These are phyloP conservation scores for Fraxinus americana DNA, from an alignment of 257 asterid species.

Conservation along the genomic window DNA sequence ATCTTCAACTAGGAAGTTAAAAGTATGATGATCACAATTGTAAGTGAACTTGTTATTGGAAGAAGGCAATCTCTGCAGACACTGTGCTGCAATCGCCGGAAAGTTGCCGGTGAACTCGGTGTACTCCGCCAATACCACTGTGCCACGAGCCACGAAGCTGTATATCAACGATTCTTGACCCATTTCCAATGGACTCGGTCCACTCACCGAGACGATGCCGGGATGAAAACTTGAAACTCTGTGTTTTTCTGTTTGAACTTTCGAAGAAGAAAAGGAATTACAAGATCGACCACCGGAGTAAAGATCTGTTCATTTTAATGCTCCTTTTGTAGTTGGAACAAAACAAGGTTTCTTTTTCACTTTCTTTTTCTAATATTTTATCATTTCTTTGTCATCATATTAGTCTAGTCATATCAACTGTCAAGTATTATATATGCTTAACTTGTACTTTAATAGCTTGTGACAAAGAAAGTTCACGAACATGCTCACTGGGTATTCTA, in stretches of 20 bases:
- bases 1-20: constrained; percentile 72
- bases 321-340: constrained; percentile 9
- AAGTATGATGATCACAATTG: constrained; percentile 79
- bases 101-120: constrained; percentile 88
- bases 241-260: constrained; percentile 5
- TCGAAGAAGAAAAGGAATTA: neutral
- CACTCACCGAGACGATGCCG: constrained; percentile 28
- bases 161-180: constrained; percentile 84
- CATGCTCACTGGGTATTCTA: too few species aligned
- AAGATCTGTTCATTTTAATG: constrained; percentile 13
- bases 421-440: too few species aligned
- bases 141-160: constrained; percentile 90
- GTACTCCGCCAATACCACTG: constrained; percentile 76
- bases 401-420: too few species aligned
- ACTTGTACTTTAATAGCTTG: too few species aligned
- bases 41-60: constrained; percentile 69
- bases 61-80: constrained; percentile 71
- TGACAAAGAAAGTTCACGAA: too few species aligned
- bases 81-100: constrained; percentile 86
- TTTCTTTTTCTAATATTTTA: neutral
- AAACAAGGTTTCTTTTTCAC: neutral
- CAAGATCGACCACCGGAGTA: neutral
- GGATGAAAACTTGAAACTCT: neutral
- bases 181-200: constrained; percentile 31
- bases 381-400: too few species aligned